Conservation (phyloP, 306 rosid genomes). For the Gynostemma pentaphyllum region DNA sequence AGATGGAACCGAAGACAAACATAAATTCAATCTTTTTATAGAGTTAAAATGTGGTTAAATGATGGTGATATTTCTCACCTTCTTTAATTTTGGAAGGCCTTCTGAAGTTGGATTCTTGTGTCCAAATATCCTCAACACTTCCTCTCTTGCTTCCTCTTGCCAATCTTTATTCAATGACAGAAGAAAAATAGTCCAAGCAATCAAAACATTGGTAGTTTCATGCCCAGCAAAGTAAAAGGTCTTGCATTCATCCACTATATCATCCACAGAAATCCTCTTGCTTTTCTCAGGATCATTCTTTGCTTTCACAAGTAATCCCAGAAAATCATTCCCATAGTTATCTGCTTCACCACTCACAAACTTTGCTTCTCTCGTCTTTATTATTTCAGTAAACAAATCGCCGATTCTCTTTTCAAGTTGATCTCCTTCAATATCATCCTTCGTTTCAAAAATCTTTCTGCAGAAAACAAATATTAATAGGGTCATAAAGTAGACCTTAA, state of each 20-base stretch:
- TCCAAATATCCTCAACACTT: constrained; percentile 15
- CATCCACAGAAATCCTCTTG: neutral
- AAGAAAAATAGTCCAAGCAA: constrained; percentile 23
- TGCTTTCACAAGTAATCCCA: constrained; percentile 1
- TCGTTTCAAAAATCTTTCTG: neutral
- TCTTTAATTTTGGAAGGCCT: constrained; percentile 12
- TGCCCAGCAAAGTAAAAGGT: constrained; percentile 29
- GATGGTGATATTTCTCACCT: constrained; percentile 1
- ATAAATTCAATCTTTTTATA: too few species aligned
- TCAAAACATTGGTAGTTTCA: constrained; percentile 20
- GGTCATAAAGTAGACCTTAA: too few species aligned
- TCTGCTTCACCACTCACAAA: neutral
- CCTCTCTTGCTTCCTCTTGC: constrained; percentile 26
- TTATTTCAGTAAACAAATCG: neutral
- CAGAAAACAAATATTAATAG: neutral
- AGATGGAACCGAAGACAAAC: too few species aligned
- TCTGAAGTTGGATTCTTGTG: constrained; percentile 10
- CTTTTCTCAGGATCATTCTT: neutral
- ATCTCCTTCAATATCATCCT: neutral
- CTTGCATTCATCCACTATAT: constrained; percentile 24
- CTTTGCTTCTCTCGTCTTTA: neutral
- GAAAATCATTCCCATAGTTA: constrained; percentile 5
- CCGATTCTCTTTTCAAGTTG: neutral
- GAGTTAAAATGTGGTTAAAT: too few species aligned
- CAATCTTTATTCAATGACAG: constrained; percentile 11